Percentiles rank a stretch among this genome's conserved stretches.
Conservation (phyloP, 2,329 filamentous ascomycete genomes). For the Emergomyces orientalis region DNA sequence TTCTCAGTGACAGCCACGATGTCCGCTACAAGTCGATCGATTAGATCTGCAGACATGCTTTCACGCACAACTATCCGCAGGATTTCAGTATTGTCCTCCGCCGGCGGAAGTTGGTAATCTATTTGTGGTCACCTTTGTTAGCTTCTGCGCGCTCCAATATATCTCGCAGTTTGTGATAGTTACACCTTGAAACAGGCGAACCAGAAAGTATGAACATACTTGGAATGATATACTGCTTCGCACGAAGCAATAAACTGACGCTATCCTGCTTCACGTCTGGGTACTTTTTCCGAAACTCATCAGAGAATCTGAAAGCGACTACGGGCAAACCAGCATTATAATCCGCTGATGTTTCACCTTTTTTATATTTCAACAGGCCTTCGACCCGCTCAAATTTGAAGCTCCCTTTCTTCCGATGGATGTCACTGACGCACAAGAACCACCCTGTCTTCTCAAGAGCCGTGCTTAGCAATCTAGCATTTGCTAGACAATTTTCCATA, state of each 20-base stretch:
- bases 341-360: slow-evolving; percentile 46
- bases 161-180: background rate
- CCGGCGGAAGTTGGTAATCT: slow-evolving; percentile 57
- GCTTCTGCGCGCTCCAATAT: background rate
- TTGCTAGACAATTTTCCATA: slow-evolving; percentile 56
- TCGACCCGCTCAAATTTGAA: slow-evolving; percentile 35
- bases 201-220: slow-evolving; percentile 33
- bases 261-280: slow-evolving; percentile 56
- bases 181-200: background rate
- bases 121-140: background rate
- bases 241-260: slow-evolving; percentile 53
- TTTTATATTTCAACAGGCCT: slow-evolving; percentile 32
- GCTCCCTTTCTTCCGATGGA: slow-evolving; percentile 50
- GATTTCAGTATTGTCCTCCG: slow-evolving; percentile 54
- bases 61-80: slow-evolving; percentile 59
- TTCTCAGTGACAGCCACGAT: slow-evolving; percentile 52
- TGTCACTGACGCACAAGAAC: slow-evolving; percentile 57
- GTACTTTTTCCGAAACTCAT: slow-evolving; percentile 52
- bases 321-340: slow-evolving; percentile 59
- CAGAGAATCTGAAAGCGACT: slow-evolving; percentile 56
- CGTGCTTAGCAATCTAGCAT: slow-evolving; percentile 55
- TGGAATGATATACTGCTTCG: slow-evolving; percentile 62
- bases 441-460: slow-evolving; percentile 56
- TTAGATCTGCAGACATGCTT: slow-evolving; percentile 57
- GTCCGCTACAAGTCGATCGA: slow-evolving; percentile 54